Base-by-base conservation (phyloP, 73 alveolate genomes). In the Tetrahymena malaccensis region DNA sequence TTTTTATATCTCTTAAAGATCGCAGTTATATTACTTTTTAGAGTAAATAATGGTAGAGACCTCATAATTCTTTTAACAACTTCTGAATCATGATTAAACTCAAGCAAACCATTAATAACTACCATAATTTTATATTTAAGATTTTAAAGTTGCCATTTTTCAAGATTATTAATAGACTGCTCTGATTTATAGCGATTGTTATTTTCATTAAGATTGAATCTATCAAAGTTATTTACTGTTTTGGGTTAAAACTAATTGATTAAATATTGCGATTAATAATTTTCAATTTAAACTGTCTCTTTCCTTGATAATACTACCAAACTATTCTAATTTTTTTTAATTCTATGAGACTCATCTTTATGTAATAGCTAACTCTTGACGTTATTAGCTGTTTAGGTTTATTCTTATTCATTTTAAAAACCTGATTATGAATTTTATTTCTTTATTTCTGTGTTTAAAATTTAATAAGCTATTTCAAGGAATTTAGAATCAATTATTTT, bases 401-500 rank as follows among this genome's bases (percentile, higher is more conserved):
- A 21, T 27, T 70, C 89, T 4, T 70, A 70, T 25, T 70, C 89
- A 70, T 70, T 22, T 0, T 31, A 15, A 10, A 4, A 85, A 85
- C 94, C 98, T 94, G 94, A 95, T 84, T 93, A 34, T 19, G 37
- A 70, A 1, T 70, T 70, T 19, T 11, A 9, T 3, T 22, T 70
- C 7, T n/a, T 70, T 70, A 70, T 10, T 70, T 70, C 89, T 25
- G 89, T 70, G 10, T 70, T 70, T n/a, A 70, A 31, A 70, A 70
- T 11, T 89, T 21, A 96, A 57, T 94, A 95, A 25, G 98, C 98
- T 9, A 98, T 97, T 83, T 97, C 99, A 84, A 98, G 94, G 94
- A 98, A 97, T 95, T 98, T 99, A 34, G 99, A 97, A 95, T 98
- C 98, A 35, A 99, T 98, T 38, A 98, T 94, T 33, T 98, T 96